Conservation (phyloP, 176 grass and related monocot genomes). For the Oryza glaberrima region DNA sequence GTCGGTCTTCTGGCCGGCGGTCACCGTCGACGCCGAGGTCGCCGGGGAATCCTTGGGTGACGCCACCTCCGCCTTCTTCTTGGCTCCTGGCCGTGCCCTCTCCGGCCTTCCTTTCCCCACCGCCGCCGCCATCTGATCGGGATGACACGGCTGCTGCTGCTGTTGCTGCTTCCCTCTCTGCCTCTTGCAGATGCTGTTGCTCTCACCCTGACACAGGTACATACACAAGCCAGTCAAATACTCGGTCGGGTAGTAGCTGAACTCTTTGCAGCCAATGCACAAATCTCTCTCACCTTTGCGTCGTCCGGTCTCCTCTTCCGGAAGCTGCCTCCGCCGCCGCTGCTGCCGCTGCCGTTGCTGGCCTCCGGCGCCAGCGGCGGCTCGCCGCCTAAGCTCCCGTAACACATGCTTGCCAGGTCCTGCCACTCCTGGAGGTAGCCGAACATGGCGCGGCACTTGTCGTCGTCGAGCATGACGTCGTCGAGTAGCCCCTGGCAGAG, state of each 20-base stretch:
- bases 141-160: slow-evolving; percentile 23
- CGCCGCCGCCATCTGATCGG: not conserved
- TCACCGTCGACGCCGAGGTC: slow-evolving; percentile 1
- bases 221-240: slow-evolving; percentile 25
- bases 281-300: slow-evolving; percentile 59
- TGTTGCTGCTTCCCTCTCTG: slow-evolving; percentile 44
- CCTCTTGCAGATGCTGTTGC: slow-evolving; percentile 32
- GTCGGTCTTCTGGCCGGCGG: slow-evolving; percentile 58
- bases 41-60: not conserved
- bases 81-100: slow-evolving; percentile 38
- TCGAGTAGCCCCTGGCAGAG: slow-evolving; percentile 56
- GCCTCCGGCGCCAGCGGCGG: slow-evolving; percentile 4
- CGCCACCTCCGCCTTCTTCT: slow-evolving; percentile 49
- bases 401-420: slow-evolving; percentile 49
- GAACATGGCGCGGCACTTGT: slow-evolving; percentile 56
- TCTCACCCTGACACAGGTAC: slow-evolving; percentile 33
- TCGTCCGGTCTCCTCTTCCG: slow-evolving; percentile 68
- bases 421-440: slow-evolving; percentile 65
- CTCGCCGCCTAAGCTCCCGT: slow-evolving; percentile 28
- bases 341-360: slow-evolving; percentile 29
- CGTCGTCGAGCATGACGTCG: slow-evolving; percentile 43
- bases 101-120: slow-evolving; percentile 48
- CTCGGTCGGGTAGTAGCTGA: not conserved
- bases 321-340: not conserved
- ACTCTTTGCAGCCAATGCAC: not conserved